Conservation (phyloP, 1,284 basidiomycete genomes). For the Ustilago xerochloae region DNA sequence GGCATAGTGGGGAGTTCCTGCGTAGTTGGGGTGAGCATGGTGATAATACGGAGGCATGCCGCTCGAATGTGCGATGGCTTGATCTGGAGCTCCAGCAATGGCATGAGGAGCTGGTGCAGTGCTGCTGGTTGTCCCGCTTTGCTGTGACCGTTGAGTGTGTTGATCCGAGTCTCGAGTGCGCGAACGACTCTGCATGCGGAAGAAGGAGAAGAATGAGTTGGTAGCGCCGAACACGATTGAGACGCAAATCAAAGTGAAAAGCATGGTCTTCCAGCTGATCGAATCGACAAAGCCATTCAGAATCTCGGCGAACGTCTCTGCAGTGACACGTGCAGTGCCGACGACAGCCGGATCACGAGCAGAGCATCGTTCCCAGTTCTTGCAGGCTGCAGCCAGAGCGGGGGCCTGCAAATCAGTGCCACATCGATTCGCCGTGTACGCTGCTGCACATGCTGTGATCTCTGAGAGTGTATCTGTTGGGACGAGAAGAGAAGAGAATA, state of each 20-base stretch:
- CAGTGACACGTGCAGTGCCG: constrained; percentile 87
- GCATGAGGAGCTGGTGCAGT: constrained; percentile 1
- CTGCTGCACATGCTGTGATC: constrained; percentile 52
- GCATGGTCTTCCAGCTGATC: constrained; percentile 95
- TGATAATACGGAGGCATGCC: constrained; percentile 22
- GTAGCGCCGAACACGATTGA: constrained; percentile 63
- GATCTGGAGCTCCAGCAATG: background rate
- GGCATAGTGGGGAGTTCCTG: constrained; percentile 13
- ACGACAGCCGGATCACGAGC: constrained; percentile 88
- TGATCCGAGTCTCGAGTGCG: constrained; percentile 8
- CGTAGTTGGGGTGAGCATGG: constrained; percentile 15
- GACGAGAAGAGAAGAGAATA: background rate
- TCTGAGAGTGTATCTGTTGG: constrained; percentile 57
- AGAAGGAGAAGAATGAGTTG: constrained; percentile 64
- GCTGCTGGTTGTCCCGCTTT: background rate
- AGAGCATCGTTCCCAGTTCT: constrained; percentile 92
- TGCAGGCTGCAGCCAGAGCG: constrained; percentile 58
- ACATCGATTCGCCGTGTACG: constrained; percentile 58
- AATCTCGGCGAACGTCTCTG: constrained; percentile 94
- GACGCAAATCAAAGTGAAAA: constrained; percentile 60
- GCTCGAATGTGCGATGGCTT: constrained; percentile 10
- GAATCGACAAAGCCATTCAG: constrained; percentile 96
- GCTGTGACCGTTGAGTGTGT: constrained; percentile 3
- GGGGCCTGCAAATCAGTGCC: constrained; percentile 61
- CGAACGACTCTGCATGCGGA: constrained; percentile 52